Percentiles rank a stretch among this genome's conserved stretches.
Evolutionary conservation across 108 stramenopile species (phyloP).

Genomic region (Nannochloropsis oceanica): DNA sequence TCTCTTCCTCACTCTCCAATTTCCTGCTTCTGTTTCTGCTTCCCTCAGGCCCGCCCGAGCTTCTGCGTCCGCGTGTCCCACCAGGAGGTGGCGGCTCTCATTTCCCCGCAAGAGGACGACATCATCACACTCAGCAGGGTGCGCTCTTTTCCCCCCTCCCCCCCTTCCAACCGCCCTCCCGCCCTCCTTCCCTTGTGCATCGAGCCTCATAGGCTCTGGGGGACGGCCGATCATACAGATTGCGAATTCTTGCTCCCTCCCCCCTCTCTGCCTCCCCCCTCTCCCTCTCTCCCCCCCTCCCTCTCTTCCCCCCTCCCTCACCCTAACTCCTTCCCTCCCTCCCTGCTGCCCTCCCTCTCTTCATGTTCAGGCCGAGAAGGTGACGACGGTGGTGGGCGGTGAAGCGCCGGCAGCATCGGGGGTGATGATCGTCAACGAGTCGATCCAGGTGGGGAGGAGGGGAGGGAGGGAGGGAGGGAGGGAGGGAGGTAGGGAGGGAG

Average conservation of each 20-base stretch:
- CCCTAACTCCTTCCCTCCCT: background rate
- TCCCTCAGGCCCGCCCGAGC: background rate
- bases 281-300: background rate
- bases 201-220: background rate
- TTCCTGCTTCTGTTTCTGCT: background rate
- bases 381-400: too few species aligned
- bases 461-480: too few species aligned
- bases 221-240: background rate
- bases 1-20: background rate
- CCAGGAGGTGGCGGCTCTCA: background rate
- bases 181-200: background rate
- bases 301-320: background rate
- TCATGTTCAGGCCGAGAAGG: too few species aligned
- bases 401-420: too few species aligned
- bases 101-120: background rate
- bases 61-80: background rate
- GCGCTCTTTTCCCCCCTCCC: background rate
- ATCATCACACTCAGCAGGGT: background rate
- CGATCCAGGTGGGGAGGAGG: too few species aligned
- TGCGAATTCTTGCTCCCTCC: background rate
- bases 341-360: background rate
- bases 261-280: background rate
- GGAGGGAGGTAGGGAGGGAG: too few species aligned
- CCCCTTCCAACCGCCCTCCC: background rate
- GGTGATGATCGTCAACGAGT: too few species aligned